A percentile compares a stretch with the other conserved stretches of the same genome.
Evolutionary conservation across 257 asterid genomes (phyloP).

Genomic region (Misopates orontium): DNA sequence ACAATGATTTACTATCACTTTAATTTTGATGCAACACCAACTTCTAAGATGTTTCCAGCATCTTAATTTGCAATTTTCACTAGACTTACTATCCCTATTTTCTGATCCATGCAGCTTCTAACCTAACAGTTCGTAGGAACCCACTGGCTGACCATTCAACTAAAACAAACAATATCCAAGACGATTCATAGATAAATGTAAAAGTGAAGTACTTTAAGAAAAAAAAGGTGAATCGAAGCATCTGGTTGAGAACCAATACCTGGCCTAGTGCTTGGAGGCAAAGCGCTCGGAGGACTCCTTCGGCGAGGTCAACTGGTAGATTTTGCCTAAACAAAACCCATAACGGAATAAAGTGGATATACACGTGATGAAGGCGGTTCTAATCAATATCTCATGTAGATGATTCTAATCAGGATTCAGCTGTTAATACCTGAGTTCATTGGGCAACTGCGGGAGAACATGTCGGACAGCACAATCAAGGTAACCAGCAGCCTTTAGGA

Average conservation of each 20-base stretch:
- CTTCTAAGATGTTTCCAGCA: too few relatives aligned
- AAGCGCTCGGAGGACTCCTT: conserved; percentile 71
- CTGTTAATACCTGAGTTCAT: conserved; percentile 49
- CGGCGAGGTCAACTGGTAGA: conserved; percentile 74
- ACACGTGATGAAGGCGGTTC: not conserved
- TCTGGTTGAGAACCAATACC: conserved; percentile 38
- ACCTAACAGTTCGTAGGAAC: not conserved
- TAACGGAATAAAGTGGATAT: conserved; percentile 2
- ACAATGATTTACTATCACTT: not conserved
- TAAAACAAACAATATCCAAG: not conserved
- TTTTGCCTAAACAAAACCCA: conserved; percentile 47
- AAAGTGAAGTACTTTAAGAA: too few relatives aligned
- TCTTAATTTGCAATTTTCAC: not conserved
- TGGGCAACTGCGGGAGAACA: conserved; percentile 68
- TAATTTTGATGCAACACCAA: too few relatives aligned
- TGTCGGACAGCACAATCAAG: conserved; percentile 74
- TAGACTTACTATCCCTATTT: not conserved
- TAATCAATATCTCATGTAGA: conserved; percentile 7
- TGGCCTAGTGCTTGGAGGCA: conserved; percentile 84
- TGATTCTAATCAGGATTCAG: conserved; percentile 2
- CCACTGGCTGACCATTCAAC: not conserved
- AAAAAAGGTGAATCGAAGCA: too few relatives aligned
- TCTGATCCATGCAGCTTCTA: conserved; percentile 12
- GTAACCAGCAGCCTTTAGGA: conserved; percentile 77
- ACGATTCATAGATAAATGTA: too few relatives aligned